These are phyloP conservation scores for Neurospora sp. DNA, from an alignment of 495 filamentous ascomycete genomes.

Conservation along the genomic window DNA sequence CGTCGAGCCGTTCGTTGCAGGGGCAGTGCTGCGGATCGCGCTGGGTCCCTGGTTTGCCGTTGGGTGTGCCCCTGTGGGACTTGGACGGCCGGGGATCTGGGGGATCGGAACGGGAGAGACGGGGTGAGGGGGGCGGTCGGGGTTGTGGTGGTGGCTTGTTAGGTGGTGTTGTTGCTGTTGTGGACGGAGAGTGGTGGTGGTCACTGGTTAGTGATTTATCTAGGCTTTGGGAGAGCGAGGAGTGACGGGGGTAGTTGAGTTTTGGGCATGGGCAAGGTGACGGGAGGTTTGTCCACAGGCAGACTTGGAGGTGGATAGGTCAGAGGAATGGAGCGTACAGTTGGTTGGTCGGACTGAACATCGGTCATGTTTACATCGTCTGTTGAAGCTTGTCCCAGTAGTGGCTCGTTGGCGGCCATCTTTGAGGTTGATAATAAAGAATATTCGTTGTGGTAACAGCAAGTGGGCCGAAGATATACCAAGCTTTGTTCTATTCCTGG, in stretches of 20 bases:
- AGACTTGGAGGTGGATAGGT: not conserved
- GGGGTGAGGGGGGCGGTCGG: conserved; percentile 3
- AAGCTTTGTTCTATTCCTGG: not conserved
- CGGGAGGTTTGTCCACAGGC: not conserved
- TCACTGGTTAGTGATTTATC: conserved; percentile 15
- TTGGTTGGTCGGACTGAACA: conserved; percentile 11
- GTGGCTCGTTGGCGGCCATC: not conserved
- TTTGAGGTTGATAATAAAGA: not conserved
- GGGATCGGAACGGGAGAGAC: conserved; percentile 9
- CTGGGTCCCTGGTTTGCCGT: conserved; percentile 30
- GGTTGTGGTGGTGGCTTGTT: conserved; percentile 2
- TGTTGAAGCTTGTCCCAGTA: not conserved
- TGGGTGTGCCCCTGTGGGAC: conserved; percentile 13
- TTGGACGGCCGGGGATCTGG: conserved; percentile 11
- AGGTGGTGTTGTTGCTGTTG: conserved; percentile 10
- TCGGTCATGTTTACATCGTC: conserved; percentile 24
- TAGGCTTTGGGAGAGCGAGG: not conserved
- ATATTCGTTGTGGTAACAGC: not conserved
- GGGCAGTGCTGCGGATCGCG: conserved; percentile 30
- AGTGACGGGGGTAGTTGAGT: not conserved
- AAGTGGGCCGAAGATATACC: not conserved
- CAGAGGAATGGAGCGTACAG: conserved; percentile 3
- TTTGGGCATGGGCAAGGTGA: not conserved
- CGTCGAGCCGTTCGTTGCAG: conserved; percentile 6
- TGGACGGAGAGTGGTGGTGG: conserved; percentile 8